Evolutionary conservation across 768 basidiomycete species (phyloP), one percentile per base, ranked within the genome.

Genomic region (Udeniomyces megalosporus): DNA sequence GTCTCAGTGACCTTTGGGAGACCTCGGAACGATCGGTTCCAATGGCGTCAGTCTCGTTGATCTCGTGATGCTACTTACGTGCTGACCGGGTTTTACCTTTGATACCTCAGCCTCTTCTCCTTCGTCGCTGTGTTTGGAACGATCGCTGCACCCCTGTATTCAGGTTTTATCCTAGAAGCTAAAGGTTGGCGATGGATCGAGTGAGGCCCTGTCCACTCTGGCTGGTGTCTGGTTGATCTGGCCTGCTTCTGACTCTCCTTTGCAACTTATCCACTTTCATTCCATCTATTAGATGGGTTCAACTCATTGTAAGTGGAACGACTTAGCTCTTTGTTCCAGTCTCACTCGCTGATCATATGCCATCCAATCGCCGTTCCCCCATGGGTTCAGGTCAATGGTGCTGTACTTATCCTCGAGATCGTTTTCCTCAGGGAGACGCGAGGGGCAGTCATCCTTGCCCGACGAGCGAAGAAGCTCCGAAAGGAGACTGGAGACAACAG

Each of bases 351-450:
- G 10, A 42, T 42, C 38, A 42, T 17, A 42, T 42, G 38, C 8
- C 38, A 8, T 17, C 8, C 22, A 22, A 24, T 10, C 14, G 22
- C 53, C 15, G 53, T 29, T 35, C 57, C 66, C 26, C 56, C 66
- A 38, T 61, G 67, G 50, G 62, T 69, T 2, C 68, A 69, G 64
- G 66, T 63, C 42, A 66, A 65, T 45, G 66, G 60, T 11, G 56
- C 45, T 6, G 49, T 66, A n/a, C 61, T 62, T 53, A 20, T 69
- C 28, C 35, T 58, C 47, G 66, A 68, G 46, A 10, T 68, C 34
- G n/a, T 64, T 55, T 50, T 69, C 42, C 66, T 67, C 49, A 62
- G 56, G 26, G 69, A 69, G 50, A 67, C 69, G 8, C 67, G 69
- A 26, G 69, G 69, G 20, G 60, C 69, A 4, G 66, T 68, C 64